Evolutionary conservation across 768 basidiomycete genomes (phyloP), one percentile per base, ranked within the genome.

Genomic region (Tricholoma bakamatsutake): DNA sequence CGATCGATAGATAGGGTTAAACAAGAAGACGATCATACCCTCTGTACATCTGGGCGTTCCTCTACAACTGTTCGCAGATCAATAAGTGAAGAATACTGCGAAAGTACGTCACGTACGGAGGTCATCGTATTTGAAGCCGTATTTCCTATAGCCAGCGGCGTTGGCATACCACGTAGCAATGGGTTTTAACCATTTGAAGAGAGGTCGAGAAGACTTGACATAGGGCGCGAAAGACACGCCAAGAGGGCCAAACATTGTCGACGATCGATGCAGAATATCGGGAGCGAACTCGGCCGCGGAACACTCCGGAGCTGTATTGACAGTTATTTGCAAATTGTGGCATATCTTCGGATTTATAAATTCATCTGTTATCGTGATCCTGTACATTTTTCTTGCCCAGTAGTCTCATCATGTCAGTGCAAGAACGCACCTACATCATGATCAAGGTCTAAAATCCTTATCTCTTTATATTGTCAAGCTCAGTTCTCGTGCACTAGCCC

Each of bases 381-480:
- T 55, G 58, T 55, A 52, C 53, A 52, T 56, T 57, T 56, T 61
- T 58, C 52, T 61, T 63, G 62, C 58, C 61, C 60, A 42, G 50
- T 54, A 60, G 62, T 50, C 67, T 71, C 63, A 70, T 39, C 53
- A 89, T 88, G 88, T 86, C 90, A 63, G 73, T 74, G 69, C 66
- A 61, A 52, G 94, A 98, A 72, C 93, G 92, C 73, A 96, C 95
- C 73, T 98, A 96, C 80, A 98, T 98, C 81, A 98, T 98, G 96
- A 83, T 98, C 87, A 99, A 98, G 93, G 92, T 87, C 53, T 66
- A 28, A 17, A 51, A 15, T 64, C 12, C 5, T 21, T 52, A 15
- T 27, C 34, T 33, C 31, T 9, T 31, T 50, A 28, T 34, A 12
- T 18, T 39, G 27, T 55, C 50, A 53, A 42, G 59, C 60, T 64